phyloP scores from a whole-genome alignment of 257 asterid species.

The Primulina huaijiensis region DNA sequence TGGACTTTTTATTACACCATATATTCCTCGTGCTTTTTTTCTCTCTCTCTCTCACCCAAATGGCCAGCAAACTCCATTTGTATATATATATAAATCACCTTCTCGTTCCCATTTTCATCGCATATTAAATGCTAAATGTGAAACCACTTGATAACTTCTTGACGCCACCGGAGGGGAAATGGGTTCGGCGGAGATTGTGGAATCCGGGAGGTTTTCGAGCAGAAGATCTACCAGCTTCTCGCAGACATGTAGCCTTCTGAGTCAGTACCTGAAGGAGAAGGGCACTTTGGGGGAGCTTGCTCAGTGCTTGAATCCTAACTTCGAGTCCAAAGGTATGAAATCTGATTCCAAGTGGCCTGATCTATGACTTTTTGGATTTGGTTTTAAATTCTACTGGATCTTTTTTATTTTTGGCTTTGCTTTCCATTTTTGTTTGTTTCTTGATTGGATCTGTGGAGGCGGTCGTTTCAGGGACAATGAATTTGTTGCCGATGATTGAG shows the following conservation, averaged over 20 bases:
- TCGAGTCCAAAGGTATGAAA: not conserved
- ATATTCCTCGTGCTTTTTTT: conserved; percentile 1
- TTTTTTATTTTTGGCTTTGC: too few species aligned
- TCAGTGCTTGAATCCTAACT: not conserved
- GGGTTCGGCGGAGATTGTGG: not conserved
- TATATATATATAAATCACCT: not conserved
- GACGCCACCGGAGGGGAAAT: not conserved
- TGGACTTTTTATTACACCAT: conserved; percentile 17
- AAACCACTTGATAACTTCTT: not conserved
- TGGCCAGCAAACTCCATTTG: too few species aligned
- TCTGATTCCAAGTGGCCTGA: not conserved
- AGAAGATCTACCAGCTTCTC: not conserved
- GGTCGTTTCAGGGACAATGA: conserved; percentile 1
- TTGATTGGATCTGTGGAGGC: not conserved
- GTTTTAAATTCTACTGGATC: too few species aligned
- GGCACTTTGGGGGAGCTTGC: not conserved
- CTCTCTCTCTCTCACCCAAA: too few species aligned
- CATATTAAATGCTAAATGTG: not conserved
- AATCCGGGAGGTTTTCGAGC: not conserved
- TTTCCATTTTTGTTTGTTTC: too few species aligned
- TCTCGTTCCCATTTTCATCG: not conserved
- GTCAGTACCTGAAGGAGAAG: not conserved
- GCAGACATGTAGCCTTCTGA: not conserved
- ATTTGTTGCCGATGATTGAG: conserved; percentile 31
- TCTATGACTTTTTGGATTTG: not conserved